Evolutionary conservation across 768 basidiomycete genomes (phyloP).

Genomic region (Kwoniella sp.): DNA sequence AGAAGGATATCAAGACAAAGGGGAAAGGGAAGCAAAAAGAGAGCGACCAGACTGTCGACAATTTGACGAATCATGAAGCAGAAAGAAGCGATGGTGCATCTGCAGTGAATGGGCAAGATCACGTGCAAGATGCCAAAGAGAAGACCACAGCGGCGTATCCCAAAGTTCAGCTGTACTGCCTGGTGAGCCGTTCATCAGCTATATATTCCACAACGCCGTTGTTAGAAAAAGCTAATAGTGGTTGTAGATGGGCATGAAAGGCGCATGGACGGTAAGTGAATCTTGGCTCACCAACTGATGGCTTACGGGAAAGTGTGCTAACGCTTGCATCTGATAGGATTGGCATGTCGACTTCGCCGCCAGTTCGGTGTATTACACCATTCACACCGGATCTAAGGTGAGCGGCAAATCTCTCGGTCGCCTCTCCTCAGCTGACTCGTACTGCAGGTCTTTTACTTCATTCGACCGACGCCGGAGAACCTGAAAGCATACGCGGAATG

Average conservation of each 20-base stretch:
- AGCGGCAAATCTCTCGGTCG: conserved; percentile 19
- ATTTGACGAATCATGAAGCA: background rate
- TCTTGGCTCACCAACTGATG: conserved; percentile 17
- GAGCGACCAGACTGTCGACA: background rate
- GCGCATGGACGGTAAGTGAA: conserved; percentile 82
- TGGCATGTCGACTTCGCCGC: conserved; percentile 99
- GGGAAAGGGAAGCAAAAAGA: conserved; percentile 10
- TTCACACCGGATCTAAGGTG: conserved; percentile 82
- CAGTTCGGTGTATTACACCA: conserved; percentile 96
- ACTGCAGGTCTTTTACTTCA: conserved; percentile 86
- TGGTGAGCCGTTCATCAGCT: conserved; percentile 55
- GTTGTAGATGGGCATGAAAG: conserved; percentile 81
- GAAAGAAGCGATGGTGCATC: background rate
- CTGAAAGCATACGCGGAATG: conserved; percentile 87
- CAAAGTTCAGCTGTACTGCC: conserved; percentile 92
- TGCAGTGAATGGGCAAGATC: conserved; percentile 3
- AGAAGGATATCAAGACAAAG: conserved; percentile 56
- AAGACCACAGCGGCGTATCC: conserved; percentile 58
- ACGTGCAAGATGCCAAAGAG: conserved; percentile 18
- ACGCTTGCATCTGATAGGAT: conserved; percentile 63
- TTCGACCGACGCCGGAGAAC: conserved; percentile 82
- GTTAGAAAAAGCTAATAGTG: no score
- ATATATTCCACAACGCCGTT: background rate
- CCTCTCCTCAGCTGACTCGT: background rate
- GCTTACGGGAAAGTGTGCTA: background rate